Percentiles rank a stretch among this genome's conserved stretches.
Evolutionary conservation across 495 filamentous ascomycete species (phyloP).

Genomic region (Articulospora tetracladia): DNA sequence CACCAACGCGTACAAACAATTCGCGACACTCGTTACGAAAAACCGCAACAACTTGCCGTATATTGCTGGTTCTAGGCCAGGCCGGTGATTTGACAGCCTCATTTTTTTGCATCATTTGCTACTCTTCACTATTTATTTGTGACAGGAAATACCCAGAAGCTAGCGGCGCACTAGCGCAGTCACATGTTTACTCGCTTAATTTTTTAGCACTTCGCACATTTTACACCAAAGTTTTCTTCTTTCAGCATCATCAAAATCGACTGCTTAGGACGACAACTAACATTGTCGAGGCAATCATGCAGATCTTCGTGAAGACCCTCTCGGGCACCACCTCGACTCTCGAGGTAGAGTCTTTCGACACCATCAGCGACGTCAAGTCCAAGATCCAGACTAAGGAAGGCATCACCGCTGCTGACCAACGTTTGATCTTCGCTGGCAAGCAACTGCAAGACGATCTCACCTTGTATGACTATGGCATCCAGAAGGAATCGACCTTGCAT

Average conservation of each 20-base stretch:
- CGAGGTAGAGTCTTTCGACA: slow-evolving; percentile 99
- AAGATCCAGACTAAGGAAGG: slow-evolving; percentile 96
- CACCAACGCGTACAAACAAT: too few relatives aligned
- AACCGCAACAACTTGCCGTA: too few relatives aligned
- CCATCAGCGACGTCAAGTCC: slow-evolving; percentile 99
- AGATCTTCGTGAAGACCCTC: slow-evolving; percentile 86
- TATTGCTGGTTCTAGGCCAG: too few relatives aligned
- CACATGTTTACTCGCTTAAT: too few relatives aligned
- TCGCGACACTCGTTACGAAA: too few relatives aligned
- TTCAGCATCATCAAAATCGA: background rate
- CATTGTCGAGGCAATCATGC: slow-evolving; percentile 1
- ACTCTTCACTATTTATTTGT: too few relatives aligned
- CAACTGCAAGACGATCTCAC: slow-evolving; percentile 99
- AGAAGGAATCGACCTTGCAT: slow-evolving; percentile 99
- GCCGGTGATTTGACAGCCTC: too few relatives aligned
- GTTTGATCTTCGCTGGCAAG: slow-evolving; percentile 99
- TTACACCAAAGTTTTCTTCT: too few relatives aligned
- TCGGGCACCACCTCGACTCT: slow-evolving; percentile 99
- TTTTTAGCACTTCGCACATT: too few relatives aligned
- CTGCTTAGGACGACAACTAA: background rate
- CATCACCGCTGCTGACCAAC: slow-evolving; percentile 99
- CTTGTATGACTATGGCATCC: slow-evolving; percentile 99
- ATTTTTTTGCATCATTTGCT: too few relatives aligned
- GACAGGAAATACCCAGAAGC: too few relatives aligned
- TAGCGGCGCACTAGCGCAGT: too few relatives aligned